phyloP scores from a whole-genome alignment of 202 grass and related monocot genomes.

The Panicum hallii region DNA sequence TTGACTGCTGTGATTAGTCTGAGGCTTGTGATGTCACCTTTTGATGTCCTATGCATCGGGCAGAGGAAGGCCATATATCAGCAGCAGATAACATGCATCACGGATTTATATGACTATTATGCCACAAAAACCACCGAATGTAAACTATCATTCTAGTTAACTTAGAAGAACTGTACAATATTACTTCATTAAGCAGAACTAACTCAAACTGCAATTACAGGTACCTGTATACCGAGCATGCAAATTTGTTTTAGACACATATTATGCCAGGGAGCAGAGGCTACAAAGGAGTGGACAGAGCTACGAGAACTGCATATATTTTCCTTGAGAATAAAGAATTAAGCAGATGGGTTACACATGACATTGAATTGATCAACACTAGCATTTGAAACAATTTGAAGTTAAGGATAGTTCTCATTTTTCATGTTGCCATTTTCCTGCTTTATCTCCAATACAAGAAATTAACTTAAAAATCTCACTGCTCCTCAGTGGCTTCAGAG shows the following conservation, averaged over 20 bases:
- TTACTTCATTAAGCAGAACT: neutral
- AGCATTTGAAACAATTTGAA: conserved; percentile 8
- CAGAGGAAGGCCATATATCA: conserved; percentile 23
- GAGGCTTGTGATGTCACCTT: conserved; percentile 63
- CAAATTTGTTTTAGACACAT: neutral
- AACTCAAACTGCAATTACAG: neutral
- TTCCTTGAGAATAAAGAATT: neutral
- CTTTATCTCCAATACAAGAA: neutral
- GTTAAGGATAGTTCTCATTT: neutral
- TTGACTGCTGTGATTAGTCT: conserved; percentile 79
- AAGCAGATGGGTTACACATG: neutral
- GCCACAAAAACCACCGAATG: neutral
- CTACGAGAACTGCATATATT: neutral
- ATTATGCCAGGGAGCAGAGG: neutral
- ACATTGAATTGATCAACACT: conserved; percentile 20
- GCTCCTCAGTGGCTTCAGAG: neutral
- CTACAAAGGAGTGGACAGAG: neutral
- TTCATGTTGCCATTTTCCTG: neutral
- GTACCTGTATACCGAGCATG: neutral
- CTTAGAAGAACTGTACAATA: neutral
- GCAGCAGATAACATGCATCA: conserved; percentile 4
- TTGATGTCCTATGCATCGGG: conserved; percentile 61
- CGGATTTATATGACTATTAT: neutral
- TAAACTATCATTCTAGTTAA: neutral
- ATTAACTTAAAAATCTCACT: neutral